Base-by-base conservation (phyloP, 805 yeast species). In the Brettanomyces naardenensis region DNA sequence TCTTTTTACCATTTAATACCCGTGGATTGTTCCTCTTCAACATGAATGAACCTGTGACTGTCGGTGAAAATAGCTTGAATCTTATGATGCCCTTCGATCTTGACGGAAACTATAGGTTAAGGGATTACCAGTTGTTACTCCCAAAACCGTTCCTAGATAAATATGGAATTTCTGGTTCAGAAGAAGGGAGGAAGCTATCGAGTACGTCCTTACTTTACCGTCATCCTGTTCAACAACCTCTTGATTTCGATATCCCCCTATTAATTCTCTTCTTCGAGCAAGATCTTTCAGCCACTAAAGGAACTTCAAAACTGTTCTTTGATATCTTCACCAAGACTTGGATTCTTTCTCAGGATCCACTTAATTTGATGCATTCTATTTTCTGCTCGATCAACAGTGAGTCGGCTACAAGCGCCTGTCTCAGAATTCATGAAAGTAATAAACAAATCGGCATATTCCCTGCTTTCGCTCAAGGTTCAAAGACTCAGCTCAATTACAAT, bases 241-340 rank as follows among this genome's bases (percentile, higher is more conserved):
- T 49, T 6, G 38, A 40, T 3, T 48, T 49, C 11, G 44, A 49
- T 2, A 44, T 47, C 11, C 74, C 76, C 0, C 37, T 68, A 37
- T 44, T 70, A 35, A 64, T 66, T 1, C 60, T 68, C 40, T 37
- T 62, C 35, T 59, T 66, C 45, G 53, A 59, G 21, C 51, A 56
- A 33, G 54, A 50, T 13, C 32, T 45, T 15, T 41, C 35, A 10
- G 35, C 36, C 9, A 33, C 43, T 1, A 47, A 39, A 21, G 42
- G 51, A 19, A 17, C 32, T 32, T 46, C 33, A 7, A 46, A 46
- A 19, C 33, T 38, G 9, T 61, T 67, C 36, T 68, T 71, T 47
- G 74, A 70, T 42, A 41, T 46, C 1, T 58, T 71, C 47, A 69
- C 73, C 0, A 46, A 48, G 19, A 53, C 51, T 10, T 71, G 75